Evolutionary conservation across 2,329 filamentous ascomycete genomes (phyloP), one percentile per base, ranked within the genome.

Genomic region (Phoma sp.): DNA sequence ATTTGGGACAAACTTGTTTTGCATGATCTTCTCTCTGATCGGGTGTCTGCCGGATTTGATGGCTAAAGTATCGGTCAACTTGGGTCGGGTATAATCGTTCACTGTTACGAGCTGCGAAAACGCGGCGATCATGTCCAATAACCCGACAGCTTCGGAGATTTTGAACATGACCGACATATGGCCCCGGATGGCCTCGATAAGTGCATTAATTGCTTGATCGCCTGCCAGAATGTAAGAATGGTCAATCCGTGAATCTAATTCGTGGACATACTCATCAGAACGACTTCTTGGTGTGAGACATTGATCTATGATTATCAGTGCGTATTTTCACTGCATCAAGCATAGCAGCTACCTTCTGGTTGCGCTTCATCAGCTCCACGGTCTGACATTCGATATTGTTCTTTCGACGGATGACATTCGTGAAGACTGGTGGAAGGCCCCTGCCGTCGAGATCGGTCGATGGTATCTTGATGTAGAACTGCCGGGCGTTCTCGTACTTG

Each of bases 381-480:
- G 95, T 98, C 65, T 96, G 91, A 62, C 92, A 98, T 72, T 98
- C 92, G 26, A 96, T 82, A 49, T 82, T 83, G n/a, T 86, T 86
- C 66, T 88, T 92, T 65, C 87, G 92, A 36, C 82, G 81, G 59
- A 88, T 84, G 1, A 84, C 78, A 60, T 98, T 97, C 72, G 96
- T 89, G 58, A 98, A 88, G 1, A 89, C 71, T 1, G 86, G 80
- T 0, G 91, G 90, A 1, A 93, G 71, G 0, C 69, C 57, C 3
- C 78, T 78, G 12, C 84, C 79, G 23, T 89, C 85, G 11, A 92
- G 81, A 37, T 93, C 87, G 2, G 74, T 78, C 4, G 80, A 78
- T 14, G 80, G 78, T 4, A 97, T 75, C 7, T 84, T 84, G 1
- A 98, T 81, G 76, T 88, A 96, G 74, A 93, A 97, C 53, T 90